phyloP scores from a whole-genome alignment of 1,139 yeast species.

The Sugiyamaella sp. region DNA sequence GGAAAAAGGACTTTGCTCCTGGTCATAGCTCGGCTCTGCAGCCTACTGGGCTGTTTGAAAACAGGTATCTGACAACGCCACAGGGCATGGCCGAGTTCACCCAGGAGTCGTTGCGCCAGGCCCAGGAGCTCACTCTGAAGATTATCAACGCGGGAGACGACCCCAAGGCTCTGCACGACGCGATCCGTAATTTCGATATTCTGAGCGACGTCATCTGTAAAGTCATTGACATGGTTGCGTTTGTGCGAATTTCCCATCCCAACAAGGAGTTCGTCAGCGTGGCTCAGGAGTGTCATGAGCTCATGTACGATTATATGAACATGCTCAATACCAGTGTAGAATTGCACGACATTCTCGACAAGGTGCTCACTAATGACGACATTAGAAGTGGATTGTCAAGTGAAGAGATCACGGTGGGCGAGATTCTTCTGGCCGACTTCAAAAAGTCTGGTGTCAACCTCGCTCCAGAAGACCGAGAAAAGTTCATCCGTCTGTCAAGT shows the following conservation, averaged over 20 bases:
- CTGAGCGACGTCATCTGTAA: slow-evolving; percentile 87
- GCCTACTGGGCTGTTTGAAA: slow-evolving; percentile 69
- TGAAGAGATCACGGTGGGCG: slow-evolving; percentile 86
- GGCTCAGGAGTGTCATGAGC: slow-evolving; percentile 87
- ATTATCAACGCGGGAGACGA: slow-evolving; percentile 51
- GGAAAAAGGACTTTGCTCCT: slow-evolving; percentile 25
- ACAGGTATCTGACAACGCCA: slow-evolving; percentile 68
- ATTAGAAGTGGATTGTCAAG: slow-evolving; percentile 50
- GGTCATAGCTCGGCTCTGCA: slow-evolving; percentile 8
- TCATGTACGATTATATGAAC: slow-evolving; percentile 93
- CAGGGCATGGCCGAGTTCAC: slow-evolving; percentile 73
- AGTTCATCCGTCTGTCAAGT: slow-evolving; percentile 79
- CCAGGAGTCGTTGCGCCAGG: slow-evolving; percentile 59
- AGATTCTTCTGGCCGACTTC: slow-evolving; percentile 78
- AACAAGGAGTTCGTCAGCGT: slow-evolving; percentile 68
- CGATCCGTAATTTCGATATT: slow-evolving; percentile 73
- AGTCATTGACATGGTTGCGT: slow-evolving; percentile 93
- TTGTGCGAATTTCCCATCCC: slow-evolving; percentile 88
- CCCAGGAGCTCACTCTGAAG: slow-evolving; percentile 60
- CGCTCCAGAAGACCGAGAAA: slow-evolving; percentile 61
- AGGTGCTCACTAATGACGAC: slow-evolving; percentile 53
- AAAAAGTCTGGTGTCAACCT: slow-evolving; percentile 88
- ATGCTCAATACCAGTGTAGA: slow-evolving; percentile 82
- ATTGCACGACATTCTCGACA: slow-evolving; percentile 61
- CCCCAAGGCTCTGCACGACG: slow-evolving; percentile 53